These are phyloP conservation scores for Pneumocystis wakefieldiae DNA, from an alignment of 1,139 yeast species.

Conservation along the genomic window DNA sequence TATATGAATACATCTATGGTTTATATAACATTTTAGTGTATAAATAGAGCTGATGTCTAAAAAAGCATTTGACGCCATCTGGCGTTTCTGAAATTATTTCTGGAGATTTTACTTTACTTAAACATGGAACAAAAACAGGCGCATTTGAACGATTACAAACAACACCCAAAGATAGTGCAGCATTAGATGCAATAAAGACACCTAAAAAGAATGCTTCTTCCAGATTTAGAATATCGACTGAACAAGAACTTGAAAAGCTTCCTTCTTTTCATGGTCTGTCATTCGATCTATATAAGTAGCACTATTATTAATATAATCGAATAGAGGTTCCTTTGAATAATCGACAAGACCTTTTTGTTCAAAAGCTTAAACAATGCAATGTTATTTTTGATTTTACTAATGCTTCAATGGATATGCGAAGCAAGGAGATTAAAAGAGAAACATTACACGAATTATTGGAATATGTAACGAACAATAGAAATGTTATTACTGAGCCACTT, in stretches of 20 bases:
- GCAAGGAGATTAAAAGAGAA: slow-evolving; percentile 77
- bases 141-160: slow-evolving; percentile 24
- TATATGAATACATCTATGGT: slow-evolving; percentile 6
- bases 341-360: slow-evolving; percentile 65
- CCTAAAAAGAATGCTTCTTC: slow-evolving; percentile 93
- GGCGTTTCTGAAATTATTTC: slow-evolving; percentile 29
- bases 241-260: slow-evolving; percentile 61
- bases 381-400: slow-evolving; percentile 87
- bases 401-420: slow-evolving; percentile 80
- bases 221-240: slow-evolving; percentile 63
- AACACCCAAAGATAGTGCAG: slow-evolving; percentile 20
- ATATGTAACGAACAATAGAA: slow-evolving; percentile 66
- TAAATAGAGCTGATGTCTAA: not conserved
- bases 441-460: slow-evolving; percentile 82
- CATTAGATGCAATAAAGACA: slow-evolving; percentile 46
- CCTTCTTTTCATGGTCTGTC: slow-evolving; percentile 51
- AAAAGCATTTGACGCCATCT: slow-evolving; percentile 22
- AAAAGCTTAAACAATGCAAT: slow-evolving; percentile 87
- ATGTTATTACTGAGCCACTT: slow-evolving; percentile 81
- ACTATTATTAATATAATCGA: not conserved
- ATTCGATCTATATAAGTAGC: not conserved
- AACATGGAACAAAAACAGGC: slow-evolving; percentile 16
- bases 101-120: slow-evolving; percentile 23
- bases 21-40: slow-evolving; percentile 9
- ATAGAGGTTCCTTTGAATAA: slow-evolving; percentile 71